These are phyloP conservation scores for Cyclotella baltica DNA, from an alignment of 108 stramenopile genomes.

Conservation along the genomic window DNA sequence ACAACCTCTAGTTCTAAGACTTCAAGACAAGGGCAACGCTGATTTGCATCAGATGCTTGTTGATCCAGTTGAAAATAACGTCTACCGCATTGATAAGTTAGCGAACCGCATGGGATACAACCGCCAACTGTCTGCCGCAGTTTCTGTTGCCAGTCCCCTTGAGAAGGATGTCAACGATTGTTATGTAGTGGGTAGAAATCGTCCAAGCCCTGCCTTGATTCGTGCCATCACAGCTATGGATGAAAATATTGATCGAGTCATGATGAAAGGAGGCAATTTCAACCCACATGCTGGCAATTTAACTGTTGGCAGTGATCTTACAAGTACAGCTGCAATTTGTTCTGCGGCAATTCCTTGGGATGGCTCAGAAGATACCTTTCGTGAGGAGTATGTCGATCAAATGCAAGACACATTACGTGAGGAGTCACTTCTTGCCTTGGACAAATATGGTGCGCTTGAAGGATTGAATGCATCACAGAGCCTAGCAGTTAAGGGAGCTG, in stretches of 20 bases:
- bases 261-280: conserved; percentile 65
- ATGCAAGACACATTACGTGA: conserved; percentile 69
- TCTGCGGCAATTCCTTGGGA: conserved; percentile 86
- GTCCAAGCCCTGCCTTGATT: conserved; percentile 82
- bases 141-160: conserved; percentile 71
- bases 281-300: conserved; percentile 35
- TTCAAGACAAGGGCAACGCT: conserved; percentile 88
- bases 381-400: conserved; percentile 16
- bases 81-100: conserved; percentile 92
- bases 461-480: conserved; percentile 88
- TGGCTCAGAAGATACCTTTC: conserved; percentile 59
- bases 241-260: conserved; percentile 87
- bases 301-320: conserved; percentile 51
- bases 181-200: conserved; percentile 55
- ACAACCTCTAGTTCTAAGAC: conserved; percentile 81
- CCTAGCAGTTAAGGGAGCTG: conserved; percentile 89
- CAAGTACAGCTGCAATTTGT: conserved; percentile 88
- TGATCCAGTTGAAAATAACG: conserved; percentile 80
- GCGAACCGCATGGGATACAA: conserved; percentile 95
- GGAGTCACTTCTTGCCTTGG: conserved; percentile 74
- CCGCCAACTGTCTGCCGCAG: conserved; percentile 86
- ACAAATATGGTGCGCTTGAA: conserved; percentile 85
- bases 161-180: conserved; percentile 49
- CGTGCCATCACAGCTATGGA: conserved; percentile 94
- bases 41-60: conserved; percentile 77